Conservation (phyloP, 2,329 filamentous ascomycete species). For the Bipolaris sorokiniana region DNA sequence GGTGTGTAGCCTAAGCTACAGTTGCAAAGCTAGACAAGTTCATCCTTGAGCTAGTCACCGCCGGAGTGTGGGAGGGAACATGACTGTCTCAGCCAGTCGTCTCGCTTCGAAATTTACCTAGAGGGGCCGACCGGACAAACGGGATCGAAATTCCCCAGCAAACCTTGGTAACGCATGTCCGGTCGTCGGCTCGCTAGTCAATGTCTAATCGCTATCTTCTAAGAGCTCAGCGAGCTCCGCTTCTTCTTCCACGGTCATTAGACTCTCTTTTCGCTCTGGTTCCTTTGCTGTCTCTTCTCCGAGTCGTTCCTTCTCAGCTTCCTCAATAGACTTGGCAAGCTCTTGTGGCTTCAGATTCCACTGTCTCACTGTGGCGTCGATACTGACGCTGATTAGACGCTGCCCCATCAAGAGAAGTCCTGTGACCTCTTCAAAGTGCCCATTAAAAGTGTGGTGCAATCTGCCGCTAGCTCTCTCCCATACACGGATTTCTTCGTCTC, state of each 20-base stretch:
- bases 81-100: slow-evolving; percentile 29
- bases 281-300: slow-evolving; percentile 54
- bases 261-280: slow-evolving; percentile 55
- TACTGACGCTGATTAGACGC: slow-evolving; percentile 77
- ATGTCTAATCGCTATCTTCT: slow-evolving; percentile 68
- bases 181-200: slow-evolving; percentile 28
- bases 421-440: slow-evolving; percentile 94
- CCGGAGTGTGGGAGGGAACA: slow-evolving; percentile 25
- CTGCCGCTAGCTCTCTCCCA: slow-evolving; percentile 79
- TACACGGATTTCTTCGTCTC: slow-evolving; percentile 89
- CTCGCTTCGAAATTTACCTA: slow-evolving; percentile 35
- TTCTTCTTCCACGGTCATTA: slow-evolving; percentile 88
- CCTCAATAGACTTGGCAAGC: slow-evolving; percentile 61
- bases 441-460: slow-evolving; percentile 74
- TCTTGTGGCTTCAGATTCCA: slow-evolving; percentile 75
- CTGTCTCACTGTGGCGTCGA: slow-evolving; percentile 84
- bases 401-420: slow-evolving; percentile 70
- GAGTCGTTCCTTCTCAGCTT: slow-evolving; percentile 57
- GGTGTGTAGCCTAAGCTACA: slow-evolving; percentile 11
- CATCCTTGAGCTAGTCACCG: slow-evolving; percentile 18
- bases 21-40: slow-evolving; percentile 21
- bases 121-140: slow-evolving; percentile 27
- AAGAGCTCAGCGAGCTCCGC: slow-evolving; percentile 90
- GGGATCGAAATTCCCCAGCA: slow-evolving; percentile 28
- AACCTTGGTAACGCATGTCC: slow-evolving; percentile 24